phyloP scores from a whole-genome alignment of 371 early-diverging fungal species.

The Gilbertella persicaria region DNA sequence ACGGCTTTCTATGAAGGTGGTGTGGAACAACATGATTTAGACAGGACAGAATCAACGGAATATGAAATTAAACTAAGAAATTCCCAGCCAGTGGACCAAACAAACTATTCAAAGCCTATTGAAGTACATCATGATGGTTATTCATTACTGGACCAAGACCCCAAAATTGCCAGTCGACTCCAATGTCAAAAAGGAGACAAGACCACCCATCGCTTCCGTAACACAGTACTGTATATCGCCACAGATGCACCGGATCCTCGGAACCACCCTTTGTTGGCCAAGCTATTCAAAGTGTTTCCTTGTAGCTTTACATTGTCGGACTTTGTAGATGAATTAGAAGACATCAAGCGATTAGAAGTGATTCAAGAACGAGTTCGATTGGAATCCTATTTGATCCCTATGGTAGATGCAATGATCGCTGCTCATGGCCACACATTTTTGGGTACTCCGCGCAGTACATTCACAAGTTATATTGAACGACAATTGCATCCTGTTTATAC shows the following conservation, averaged over 20 bases:
- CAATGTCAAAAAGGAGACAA: conserved; percentile 16
- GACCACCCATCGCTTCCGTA: conserved; percentile 15
- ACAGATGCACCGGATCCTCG: conserved; percentile 61
- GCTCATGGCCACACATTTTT: conserved; percentile 60
- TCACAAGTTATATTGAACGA: conserved; percentile 58
- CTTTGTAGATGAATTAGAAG: conserved; percentile 49
- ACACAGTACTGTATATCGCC: conserved; percentile 57
- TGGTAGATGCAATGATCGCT: conserved; percentile 67
- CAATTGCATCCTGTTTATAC: conserved; percentile 56
- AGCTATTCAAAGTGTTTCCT: conserved; percentile 60
- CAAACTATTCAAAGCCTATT: conserved; percentile 26
- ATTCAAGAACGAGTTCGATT: conserved; percentile 52
- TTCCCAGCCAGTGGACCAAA: conserved; percentile 20
- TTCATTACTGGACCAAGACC: background rate
- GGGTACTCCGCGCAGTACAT: conserved; percentile 62
- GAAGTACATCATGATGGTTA: conserved; percentile 16
- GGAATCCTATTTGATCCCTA: conserved; percentile 61
- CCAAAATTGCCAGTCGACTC: conserved; percentile 12
- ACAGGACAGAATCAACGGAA: conserved; percentile 41
- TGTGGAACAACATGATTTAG: conserved; percentile 31
- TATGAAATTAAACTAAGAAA: conserved; percentile 48
- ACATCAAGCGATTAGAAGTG: conserved; percentile 48
- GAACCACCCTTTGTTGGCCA: conserved; percentile 54
- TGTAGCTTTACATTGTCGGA: conserved; percentile 60
- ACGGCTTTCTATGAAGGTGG: conserved; percentile 31